A percentile compares a stretch with the other conserved stretches of the same genome.
phyloP scores from a whole-genome alignment of 1,284 basidiomycete species.

The Cryptococcus maquisensis region DNA sequence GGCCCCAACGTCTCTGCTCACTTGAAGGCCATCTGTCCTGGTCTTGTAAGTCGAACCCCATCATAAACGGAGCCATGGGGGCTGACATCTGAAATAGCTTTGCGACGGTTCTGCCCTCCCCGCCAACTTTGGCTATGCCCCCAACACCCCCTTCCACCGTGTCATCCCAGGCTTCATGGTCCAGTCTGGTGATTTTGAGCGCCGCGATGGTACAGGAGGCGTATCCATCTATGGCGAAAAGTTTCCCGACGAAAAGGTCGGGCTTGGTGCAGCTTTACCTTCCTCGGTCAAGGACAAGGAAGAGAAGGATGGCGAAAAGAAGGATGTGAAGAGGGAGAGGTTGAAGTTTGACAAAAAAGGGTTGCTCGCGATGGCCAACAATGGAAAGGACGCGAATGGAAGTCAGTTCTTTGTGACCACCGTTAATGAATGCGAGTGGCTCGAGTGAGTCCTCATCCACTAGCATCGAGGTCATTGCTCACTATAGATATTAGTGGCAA shows the following conservation, averaged over 20 bases:
- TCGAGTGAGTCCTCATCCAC: conserved; percentile 31
- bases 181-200: conserved; percentile 65
- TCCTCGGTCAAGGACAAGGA: no score
- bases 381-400: conserved; percentile 52
- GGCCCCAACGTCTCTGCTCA: neutral
- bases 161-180: conserved; percentile 64
- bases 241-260: conserved; percentile 66
- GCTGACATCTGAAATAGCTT: conserved; percentile 15
- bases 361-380: conserved; percentile 63
- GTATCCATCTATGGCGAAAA: conserved; percentile 16
- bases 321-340: conserved; percentile 69
- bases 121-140: conserved; percentile 60
- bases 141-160: conserved; percentile 61
- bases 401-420: conserved; percentile 65
- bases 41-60: neutral
- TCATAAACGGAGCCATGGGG: neutral
- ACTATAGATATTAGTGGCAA: conserved; percentile 37
- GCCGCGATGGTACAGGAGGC: conserved; percentile 58
- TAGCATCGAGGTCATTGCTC: neutral
- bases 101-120: conserved; percentile 24
- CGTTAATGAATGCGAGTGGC: conserved; percentile 61
- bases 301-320: conserved; percentile 7
- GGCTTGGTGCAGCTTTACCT: conserved; percentile 38
- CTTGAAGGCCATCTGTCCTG: neutral
- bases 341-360: neutral